These are phyloP conservation scores for Pelargonium myrrhifolium DNA, from an alignment of 441 rosid genomes.

Conservation along the genomic window DNA sequence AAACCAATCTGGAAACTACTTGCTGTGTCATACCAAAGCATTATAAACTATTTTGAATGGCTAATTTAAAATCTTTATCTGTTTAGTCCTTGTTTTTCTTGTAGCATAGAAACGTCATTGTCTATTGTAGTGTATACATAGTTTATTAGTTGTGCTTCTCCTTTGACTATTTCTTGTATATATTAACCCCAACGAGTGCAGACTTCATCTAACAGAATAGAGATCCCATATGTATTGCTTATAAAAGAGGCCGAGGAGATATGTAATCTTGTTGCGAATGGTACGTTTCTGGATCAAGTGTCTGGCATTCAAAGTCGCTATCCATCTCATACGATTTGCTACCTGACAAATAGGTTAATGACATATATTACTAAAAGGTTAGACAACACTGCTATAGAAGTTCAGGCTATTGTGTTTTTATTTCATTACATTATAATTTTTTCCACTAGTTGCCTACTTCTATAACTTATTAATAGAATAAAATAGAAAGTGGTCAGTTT, in stretches of 20 bases:
- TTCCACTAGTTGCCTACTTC: neutral
- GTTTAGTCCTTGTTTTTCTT: neutral
- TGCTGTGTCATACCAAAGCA: too few species aligned
- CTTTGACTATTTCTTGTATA: constrained; percentile 11
- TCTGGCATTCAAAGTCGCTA: constrained; percentile 50
- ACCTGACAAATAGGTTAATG: constrained; percentile 74
- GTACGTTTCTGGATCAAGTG: constrained; percentile 49
- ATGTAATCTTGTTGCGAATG: constrained; percentile 60
- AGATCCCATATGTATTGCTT: constrained; percentile 53
- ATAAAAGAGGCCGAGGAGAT: constrained; percentile 83
- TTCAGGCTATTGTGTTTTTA: neutral
- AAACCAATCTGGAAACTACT: too few species aligned
- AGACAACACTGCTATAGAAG: constrained; percentile 11
- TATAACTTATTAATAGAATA: too few species aligned
- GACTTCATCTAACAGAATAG: constrained; percentile 45
- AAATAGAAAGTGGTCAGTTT: too few species aligned
- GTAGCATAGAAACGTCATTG: neutral
- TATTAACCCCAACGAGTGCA: constrained; percentile 32
- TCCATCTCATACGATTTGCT: constrained; percentile 79
- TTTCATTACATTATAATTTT: neutral
- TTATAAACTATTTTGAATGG: neutral
- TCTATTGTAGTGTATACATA: neutral
- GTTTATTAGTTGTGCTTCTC: too few species aligned
- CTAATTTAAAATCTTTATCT: neutral
- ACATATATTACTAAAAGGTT: constrained; percentile 76